Percentiles rank a stretch among this genome's conserved stretches.
Conservation (phyloP, 108 stramenopile species). For the Fistulifera solaris region DNA sequence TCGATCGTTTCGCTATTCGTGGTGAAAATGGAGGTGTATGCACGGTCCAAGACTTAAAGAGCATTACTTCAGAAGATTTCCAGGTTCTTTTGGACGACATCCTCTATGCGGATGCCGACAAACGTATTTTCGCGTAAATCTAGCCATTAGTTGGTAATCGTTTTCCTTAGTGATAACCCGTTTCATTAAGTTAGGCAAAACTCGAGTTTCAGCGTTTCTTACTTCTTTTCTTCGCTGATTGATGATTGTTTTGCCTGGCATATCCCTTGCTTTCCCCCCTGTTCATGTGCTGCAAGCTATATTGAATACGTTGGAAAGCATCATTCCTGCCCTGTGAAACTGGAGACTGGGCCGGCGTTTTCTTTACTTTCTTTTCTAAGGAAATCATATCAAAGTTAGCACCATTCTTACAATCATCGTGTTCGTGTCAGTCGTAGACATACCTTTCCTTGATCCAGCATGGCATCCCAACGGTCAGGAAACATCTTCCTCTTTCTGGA, state of each 20-base stretch:
- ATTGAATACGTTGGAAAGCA: constrained; percentile 6
- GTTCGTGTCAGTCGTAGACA: too few species aligned
- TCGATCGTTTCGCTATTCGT: constrained; percentile 83
- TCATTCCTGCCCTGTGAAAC: not conserved
- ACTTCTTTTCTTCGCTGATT: not conserved
- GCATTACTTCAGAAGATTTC: constrained; percentile 83
- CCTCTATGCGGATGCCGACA: constrained; percentile 61
- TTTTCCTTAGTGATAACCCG: too few species aligned
- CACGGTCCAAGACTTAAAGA: constrained; percentile 76
- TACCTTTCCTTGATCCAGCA: constrained; percentile 55
- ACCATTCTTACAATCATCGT: too few species aligned
- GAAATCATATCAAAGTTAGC: too few species aligned
- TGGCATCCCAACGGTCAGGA: constrained; percentile 64
- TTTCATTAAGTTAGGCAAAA: not conserved
- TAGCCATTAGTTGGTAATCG: not conserved
- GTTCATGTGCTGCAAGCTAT: not conserved
- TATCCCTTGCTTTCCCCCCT: not conserved
- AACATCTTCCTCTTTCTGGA: constrained; percentile 56
- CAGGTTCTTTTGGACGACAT: constrained; percentile 93
- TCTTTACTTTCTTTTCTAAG: constrained; percentile 29
- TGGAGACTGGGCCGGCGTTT: not conserved
- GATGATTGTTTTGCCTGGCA: not conserved
- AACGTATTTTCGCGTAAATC: constrained; percentile 87
- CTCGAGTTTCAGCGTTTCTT: not conserved
- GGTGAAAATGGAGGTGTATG: constrained; percentile 78